Evolutionary conservation across 2,329 filamentous ascomycete genomes (phyloP).

Genomic region (Beauveria asiatica): DNA sequence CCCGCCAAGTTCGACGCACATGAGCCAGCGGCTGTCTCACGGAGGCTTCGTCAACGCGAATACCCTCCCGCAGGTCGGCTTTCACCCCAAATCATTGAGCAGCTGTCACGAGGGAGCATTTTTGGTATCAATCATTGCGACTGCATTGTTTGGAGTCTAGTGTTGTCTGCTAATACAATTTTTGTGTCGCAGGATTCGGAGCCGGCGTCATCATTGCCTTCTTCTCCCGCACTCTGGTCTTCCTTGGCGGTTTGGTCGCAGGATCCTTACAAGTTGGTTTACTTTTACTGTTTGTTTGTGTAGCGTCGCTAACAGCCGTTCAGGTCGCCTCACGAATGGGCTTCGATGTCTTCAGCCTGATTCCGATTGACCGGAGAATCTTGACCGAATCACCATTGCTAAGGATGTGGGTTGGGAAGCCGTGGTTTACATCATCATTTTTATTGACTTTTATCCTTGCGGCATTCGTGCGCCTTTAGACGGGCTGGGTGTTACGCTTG

Average conservation of each 20-base stretch:
- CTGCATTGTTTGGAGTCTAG: too few species aligned
- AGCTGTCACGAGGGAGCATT: slow-evolving; percentile 48
- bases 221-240: slow-evolving; percentile 61
- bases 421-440: slow-evolving; percentile 61
- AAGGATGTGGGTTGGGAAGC: slow-evolving; percentile 45
- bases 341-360: slow-evolving; percentile 28
- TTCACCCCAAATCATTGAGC: slow-evolving; percentile 30
- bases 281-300: not conserved
- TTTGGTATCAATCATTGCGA: slow-evolving; percentile 29
- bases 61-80: slow-evolving; percentile 12
- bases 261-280: slow-evolving; percentile 54
- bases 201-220: slow-evolving; percentile 57
- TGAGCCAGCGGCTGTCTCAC: slow-evolving; percentile 13
- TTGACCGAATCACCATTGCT: slow-evolving; percentile 32
- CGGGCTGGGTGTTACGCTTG: slow-evolving; percentile 69
- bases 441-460: slow-evolving; percentile 65
- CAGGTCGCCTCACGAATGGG: slow-evolving; percentile 37
- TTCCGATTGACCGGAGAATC: slow-evolving; percentile 28
- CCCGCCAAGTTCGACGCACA: slow-evolving; percentile 23
- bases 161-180: not conserved
- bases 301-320: not conserved
- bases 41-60: slow-evolving; percentile 13
- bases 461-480: slow-evolving; percentile 37
- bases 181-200: slow-evolving; percentile 42
- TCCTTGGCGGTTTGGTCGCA: slow-evolving; percentile 57